Evolutionary conservation across 2,329 filamentous ascomycete genomes (phyloP).

Genomic region (Fragosphaeria purpurea): DNA sequence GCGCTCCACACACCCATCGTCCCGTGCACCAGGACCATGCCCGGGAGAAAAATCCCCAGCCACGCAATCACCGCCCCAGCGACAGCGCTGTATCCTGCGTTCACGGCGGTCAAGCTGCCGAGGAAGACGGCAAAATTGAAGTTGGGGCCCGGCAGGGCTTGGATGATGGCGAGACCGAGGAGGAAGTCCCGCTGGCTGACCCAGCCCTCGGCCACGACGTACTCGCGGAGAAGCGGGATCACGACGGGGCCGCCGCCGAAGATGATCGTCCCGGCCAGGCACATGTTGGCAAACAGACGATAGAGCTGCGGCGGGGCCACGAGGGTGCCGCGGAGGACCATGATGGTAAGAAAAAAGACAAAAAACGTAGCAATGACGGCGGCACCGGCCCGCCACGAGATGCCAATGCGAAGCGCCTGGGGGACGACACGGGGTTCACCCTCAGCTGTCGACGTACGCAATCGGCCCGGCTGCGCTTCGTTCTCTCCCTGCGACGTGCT

Average conservation of each 20-base stretch:
- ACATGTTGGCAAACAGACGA: constrained; percentile 61
- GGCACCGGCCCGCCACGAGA: constrained; percentile 36
- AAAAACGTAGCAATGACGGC: constrained; percentile 40
- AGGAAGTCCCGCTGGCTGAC: constrained; percentile 61
- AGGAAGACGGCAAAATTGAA: constrained; percentile 45
- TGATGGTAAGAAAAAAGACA: constrained; percentile 43
- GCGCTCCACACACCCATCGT: constrained; percentile 46
- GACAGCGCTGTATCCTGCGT: constrained; percentile 24
- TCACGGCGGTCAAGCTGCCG: constrained; percentile 37
- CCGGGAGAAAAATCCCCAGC: constrained; percentile 43
- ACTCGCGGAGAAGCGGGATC: constrained; percentile 51
- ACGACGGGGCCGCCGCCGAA: constrained; percentile 57
- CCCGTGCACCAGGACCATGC: constrained; percentile 37
- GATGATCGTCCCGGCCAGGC: constrained; percentile 61
- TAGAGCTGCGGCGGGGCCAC: constrained; percentile 35
- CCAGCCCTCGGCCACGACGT: constrained; percentile 59
- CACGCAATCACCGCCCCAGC: constrained; percentile 42
- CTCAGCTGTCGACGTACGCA: not conserved
- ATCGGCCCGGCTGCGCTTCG: not conserved
- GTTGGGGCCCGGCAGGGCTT: constrained; percentile 46
- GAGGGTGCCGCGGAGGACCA: constrained; percentile 38
- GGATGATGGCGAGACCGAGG: constrained; percentile 60
- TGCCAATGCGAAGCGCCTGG: constrained; percentile 22
- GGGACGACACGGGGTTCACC: constrained; percentile 24
- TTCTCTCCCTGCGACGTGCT: too few species aligned